Evolutionary conservation across 257 asterid genomes (phyloP).

Genomic region (Asclepias syriaca): DNA sequence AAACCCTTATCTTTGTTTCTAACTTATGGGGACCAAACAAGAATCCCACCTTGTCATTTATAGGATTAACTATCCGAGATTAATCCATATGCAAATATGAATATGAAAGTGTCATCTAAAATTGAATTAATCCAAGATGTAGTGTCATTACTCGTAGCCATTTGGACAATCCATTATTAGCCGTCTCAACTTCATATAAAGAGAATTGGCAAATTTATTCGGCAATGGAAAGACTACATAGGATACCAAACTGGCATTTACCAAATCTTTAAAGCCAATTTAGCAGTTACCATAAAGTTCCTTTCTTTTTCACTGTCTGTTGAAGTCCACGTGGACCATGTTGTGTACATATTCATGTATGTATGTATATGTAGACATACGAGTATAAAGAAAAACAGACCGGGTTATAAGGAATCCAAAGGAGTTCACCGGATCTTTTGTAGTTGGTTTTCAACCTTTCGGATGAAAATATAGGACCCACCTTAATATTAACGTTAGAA

Average conservation of each 20-base stretch:
- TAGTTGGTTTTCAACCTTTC: background rate
- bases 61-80: too few relatives aligned
- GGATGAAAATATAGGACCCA: slow-evolving; percentile 31
- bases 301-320: background rate
- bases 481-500: slow-evolving; percentile 57
- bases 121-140: too few relatives aligned
- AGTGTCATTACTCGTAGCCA: background rate
- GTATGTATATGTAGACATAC: too few relatives aligned
- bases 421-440: background rate
- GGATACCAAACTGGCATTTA: too few relatives aligned
- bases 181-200: background rate
- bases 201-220: too few relatives aligned
- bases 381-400: too few relatives aligned
- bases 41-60: background rate
- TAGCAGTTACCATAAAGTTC: background rate
- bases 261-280: background rate
- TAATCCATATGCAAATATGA: too few relatives aligned
- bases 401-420: background rate
- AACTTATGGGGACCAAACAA: background rate
- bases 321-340: too few relatives aligned
- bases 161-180: background rate
- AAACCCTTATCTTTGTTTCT: background rate
- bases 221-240: too few relatives aligned
- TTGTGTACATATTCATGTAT: too few relatives aligned
- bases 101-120: too few relatives aligned